Base-by-base conservation (phyloP, 2,329 filamentous ascomycete genomes). In the Epichloe hybrida region DNA sequence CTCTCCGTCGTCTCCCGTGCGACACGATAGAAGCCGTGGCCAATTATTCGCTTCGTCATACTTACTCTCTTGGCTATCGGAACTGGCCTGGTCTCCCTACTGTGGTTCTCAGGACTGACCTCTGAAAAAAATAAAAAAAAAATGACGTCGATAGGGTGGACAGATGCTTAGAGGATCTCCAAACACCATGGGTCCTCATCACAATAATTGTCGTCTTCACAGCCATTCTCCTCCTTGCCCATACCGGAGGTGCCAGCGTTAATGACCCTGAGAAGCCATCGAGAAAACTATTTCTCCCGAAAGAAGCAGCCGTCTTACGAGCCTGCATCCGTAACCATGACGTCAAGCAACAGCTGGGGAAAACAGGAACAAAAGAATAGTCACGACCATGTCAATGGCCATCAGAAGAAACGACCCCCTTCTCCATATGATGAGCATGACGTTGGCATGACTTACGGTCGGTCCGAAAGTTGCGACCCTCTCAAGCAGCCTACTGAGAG, bases 1-100 rank as follows among this genome's bases (percentile, higher is more conserved):
- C 60, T 69, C 7, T 57, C 62, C 39, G 49, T 64, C 39, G 48
- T 67, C 36, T 57, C 64, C 1, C 62, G 65, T 21, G 61, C 57
- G 1, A 59, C 57, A 3, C 57, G 58, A 3, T 64, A 64, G 61
- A 62, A 57, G 23, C 54, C 55, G 13, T 69, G 66, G 63, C 61
- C 61, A 4, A 56, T 65, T 11, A 50, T 60, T 40, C 64, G 66
- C 5, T 61, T 61, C 34, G 36, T 52, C 49, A 53, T 67, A 39
- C 62, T 62, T 52, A 40, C 60, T 17, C 51, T 62, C 17, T 51
- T 67, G 31, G 64, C 63, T 5, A 11, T 67, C 5, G 62, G 57
- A 23, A 60, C 62, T 41, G 59, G 58, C 47, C 55, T 65, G 7
- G 49, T 56, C 21, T 23, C 21, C 21, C 21, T 23, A 5, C 21